Base-by-base conservation (phyloP, 768 basidiomycete genomes). In the Termitomyces sp. region DNA sequence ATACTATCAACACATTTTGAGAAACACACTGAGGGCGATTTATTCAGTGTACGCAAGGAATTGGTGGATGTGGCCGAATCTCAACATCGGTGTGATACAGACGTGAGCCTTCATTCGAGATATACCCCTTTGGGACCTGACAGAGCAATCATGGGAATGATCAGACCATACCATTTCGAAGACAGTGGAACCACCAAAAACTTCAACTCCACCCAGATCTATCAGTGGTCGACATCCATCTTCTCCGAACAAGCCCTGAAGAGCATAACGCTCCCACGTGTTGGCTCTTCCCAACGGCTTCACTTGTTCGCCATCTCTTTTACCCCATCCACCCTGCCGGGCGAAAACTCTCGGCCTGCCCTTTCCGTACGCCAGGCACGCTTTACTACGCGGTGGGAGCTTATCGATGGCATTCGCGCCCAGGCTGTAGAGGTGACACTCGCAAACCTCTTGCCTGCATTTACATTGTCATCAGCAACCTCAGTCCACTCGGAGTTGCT, bases 341-440 rank as follows among this genome's bases (percentile, higher is more conserved):
- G 12, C 15, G 47, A 63, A 36, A 50, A 63, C 2, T 60, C 67
- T 1, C 51, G 60, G 0, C 74, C 77, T 0, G 70, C 67, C 0
- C 72, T 84, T 34, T 72, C 77, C 17, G 66, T 83, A 53, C 79
- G 80, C 34, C 72, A 70, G 12, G 77, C 76, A 1, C 72, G 76
- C 11, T 83, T 83, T 57, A 78, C 78, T 8, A 77, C 75, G 0
- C 75, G 81, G 25, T 84, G 81, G 82, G 76, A 79, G 37, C 67
- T 74, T 20, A 66, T 78, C 32, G 47, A 72, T 32, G 72, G 71
- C 2, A 66, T 67, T 52, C 77, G 76, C 31, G 77, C 77, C 4
- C 83, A 85, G 63, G 77, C 75, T 0, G 77, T 86, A 0, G 80
- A 83, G 48, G 76, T 86, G 45, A 83, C 81, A 0, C 63, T 86